Evolutionary conservation across 768 basidiomycete species (phyloP), one percentile per base, ranked within the genome.

Genomic region (Boletus coccyginus): DNA sequence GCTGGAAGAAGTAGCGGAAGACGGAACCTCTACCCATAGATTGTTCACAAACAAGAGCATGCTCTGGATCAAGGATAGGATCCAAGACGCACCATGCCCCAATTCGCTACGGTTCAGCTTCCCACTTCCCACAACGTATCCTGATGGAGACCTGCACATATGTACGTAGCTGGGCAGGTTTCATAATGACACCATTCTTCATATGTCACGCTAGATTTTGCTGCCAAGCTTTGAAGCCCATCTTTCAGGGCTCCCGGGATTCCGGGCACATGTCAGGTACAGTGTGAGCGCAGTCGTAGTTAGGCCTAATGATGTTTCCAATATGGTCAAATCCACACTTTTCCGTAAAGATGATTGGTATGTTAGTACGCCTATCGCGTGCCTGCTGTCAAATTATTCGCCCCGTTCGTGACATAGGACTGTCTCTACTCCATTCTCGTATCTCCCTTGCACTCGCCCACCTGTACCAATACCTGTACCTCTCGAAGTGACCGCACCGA

Each of bases 191-290:
- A 27, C 53, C 6, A 38, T 27, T 10, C 49, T 47, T 56, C 24
- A 62, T 38, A 51, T 56, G 32, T 6, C 50, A 49, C 29, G 14
- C 27, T 44, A 90, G 88, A 76, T 82, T 43, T 74, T 92, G 24
- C 89, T 89, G 21, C 90, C 89, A 1, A 87, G 82, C 13, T 86
- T 83, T 58, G 76, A 83, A 54, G 82, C 86, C 16, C 86, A 85
- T 59, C 73, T 91, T 17, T 79, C 81, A 13, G 88, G 88, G 4
- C 68, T 90, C 8, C 89, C 89, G 11, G 90, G 89, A 1, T 90
- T 91, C 64, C 74, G 76, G 16, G 87, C 89, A 14, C 79, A 70
- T 8, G 82, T 88, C 50, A 80, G 81, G 27, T 92, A 91, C 64
- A 77, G 75, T 29, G 77, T 90, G 10, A 79, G 74, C 50, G 84